phyloP scores from a whole-genome alignment of 768 basidiomycete species.

The Pleurotus tuber-regium region DNA sequence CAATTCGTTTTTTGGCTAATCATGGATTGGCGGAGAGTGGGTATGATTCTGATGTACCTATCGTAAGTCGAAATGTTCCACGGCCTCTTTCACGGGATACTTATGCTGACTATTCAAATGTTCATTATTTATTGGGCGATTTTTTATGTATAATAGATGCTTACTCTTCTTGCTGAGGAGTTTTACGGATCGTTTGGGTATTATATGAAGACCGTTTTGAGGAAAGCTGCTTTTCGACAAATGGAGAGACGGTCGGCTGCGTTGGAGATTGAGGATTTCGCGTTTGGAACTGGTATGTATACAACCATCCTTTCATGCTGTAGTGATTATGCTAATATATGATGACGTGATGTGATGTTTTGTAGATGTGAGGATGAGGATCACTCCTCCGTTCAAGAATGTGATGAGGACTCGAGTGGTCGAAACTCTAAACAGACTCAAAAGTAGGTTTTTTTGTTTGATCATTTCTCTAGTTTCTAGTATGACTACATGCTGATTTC shows the following conservation, averaged over 20 bases:
- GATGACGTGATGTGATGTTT: background rate
- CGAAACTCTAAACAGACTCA: background rate
- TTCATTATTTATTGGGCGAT: too few relatives aligned
- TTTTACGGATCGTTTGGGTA: background rate
- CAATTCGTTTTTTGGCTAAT: background rate
- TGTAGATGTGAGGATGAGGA: background rate
- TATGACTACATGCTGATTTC: too few relatives aligned
- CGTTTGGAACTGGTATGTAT: background rate
- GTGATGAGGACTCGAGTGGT: background rate
- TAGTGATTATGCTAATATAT: background rate
- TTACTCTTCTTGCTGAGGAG: background rate
- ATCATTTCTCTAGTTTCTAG: too few relatives aligned
- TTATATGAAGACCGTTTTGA: background rate
- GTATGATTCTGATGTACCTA: background rate
- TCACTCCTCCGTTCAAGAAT: background rate
- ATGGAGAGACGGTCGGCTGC: background rate
- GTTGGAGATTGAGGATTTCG: background rate
- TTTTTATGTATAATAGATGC: too few relatives aligned
- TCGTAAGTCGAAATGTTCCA: background rate
- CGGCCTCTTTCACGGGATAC: background rate
- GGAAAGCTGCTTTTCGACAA: background rate
- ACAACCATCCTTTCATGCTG: too few relatives aligned
- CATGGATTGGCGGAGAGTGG: background rate
- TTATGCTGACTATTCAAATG: background rate
- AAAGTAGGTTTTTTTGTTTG: too few relatives aligned